A percentile compares a stretch with the other conserved stretches of the same genome.
Evolutionary conservation across 1,284 basidiomycete species (phyloP).

Genomic region (Mycosarcoma mackinlayi): DNA sequence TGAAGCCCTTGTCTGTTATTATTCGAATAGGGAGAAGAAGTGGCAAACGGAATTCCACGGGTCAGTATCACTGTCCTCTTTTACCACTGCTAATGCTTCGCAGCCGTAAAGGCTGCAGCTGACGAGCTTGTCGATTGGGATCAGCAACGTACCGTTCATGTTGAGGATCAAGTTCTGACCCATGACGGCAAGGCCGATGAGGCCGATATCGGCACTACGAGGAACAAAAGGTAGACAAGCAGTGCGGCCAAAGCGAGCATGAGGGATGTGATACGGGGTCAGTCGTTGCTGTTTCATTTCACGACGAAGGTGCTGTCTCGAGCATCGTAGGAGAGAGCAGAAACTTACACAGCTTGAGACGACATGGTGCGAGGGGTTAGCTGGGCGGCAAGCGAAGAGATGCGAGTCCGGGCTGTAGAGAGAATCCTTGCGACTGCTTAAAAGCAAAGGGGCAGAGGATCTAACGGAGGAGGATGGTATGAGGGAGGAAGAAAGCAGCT

Average conservation of each 20-base stretch:
- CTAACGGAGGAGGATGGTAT: slow-evolving; percentile 9
- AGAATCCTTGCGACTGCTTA: slow-evolving; percentile 46
- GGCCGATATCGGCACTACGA: slow-evolving; percentile 65
- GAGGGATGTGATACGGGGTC: slow-evolving; percentile 5
- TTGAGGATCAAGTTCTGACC: slow-evolving; percentile 68
- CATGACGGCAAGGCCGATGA: slow-evolving; percentile 68
- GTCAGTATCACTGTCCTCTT: slow-evolving; percentile 16
- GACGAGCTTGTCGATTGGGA: too few species aligned
- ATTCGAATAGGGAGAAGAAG: background rate
- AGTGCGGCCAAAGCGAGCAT: background rate
- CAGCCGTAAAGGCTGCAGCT: too few species aligned
- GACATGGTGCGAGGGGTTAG: slow-evolving; percentile 48
- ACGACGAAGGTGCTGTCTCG: background rate
- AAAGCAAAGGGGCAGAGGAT: slow-evolving; percentile 27
- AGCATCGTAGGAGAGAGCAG: background rate
- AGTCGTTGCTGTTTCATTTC: background rate
- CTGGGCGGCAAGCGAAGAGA: slow-evolving; percentile 40
- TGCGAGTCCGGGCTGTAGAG: slow-evolving; percentile 33
- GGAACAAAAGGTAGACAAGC: background rate
- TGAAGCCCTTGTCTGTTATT: slow-evolving; percentile 89
- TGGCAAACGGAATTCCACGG: background rate
- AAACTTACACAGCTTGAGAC: slow-evolving; percentile 56
- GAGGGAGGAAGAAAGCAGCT: slow-evolving; percentile 13
- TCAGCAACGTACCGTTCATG: slow-evolving; percentile 65
- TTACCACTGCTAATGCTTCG: too few species aligned